phyloP scores from a whole-genome alignment of 1,284 basidiomycete genomes.

The Ustilago curta region DNA sequence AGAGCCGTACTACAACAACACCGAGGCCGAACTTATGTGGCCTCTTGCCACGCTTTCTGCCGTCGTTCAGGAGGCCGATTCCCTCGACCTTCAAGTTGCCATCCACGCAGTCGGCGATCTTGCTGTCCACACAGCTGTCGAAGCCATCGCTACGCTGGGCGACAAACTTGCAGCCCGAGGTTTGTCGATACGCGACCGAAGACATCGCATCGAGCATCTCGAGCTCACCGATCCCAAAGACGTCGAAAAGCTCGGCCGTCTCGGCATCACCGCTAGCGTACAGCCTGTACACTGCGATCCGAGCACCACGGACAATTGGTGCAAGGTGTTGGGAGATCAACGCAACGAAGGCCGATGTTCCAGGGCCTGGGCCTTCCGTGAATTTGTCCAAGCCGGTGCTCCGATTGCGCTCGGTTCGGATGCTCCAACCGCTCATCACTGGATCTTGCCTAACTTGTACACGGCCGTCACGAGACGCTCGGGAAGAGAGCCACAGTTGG shows the following conservation, averaged over 20 bases:
- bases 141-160: constrained; percentile 39
- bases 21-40: constrained; percentile 47
- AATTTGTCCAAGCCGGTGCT: constrained; percentile 47
- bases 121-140: constrained; percentile 49
- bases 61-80: constrained; percentile 37
- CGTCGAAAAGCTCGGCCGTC: constrained; percentile 42
- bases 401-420: constrained; percentile 49
- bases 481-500: constrained; percentile 28
- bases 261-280: constrained; percentile 50
- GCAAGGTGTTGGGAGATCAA: constrained; percentile 39
- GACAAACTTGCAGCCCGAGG: constrained; percentile 16
- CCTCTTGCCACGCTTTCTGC: constrained; percentile 24
- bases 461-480: constrained; percentile 44
- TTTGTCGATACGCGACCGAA: constrained; percentile 34
- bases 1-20: constrained; percentile 48
- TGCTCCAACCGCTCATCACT: constrained; percentile 43
- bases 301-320: constrained; percentile 43
- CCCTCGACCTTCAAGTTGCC: constrained; percentile 41
- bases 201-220: constrained; percentile 54
- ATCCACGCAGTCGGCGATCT: constrained; percentile 51
- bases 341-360: constrained; percentile 36
- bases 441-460: constrained; percentile 49
- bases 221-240: constrained; percentile 47
- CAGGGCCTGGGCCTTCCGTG: constrained; percentile 47
- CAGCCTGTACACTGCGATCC: constrained; percentile 54